Evolutionary conservation across 345 rosid genomes (phyloP).

Genomic region (Streptanthus diversifolius): DNA sequence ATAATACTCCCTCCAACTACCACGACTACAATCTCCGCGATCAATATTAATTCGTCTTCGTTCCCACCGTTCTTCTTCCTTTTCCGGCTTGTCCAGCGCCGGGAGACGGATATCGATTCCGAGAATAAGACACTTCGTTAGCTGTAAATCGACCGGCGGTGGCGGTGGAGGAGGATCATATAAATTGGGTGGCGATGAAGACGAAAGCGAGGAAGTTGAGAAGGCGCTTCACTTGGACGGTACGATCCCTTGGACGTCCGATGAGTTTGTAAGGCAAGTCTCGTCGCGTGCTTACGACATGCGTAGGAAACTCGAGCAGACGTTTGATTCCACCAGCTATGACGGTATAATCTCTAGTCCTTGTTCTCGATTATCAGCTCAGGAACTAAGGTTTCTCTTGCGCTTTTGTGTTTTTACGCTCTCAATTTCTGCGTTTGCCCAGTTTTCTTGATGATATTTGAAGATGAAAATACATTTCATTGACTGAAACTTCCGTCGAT

Average conservation of each 20-base stretch:
- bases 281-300: slow-evolving; percentile 97
- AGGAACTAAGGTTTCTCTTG: neutral
- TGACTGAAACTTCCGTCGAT: neutral
- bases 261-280: slow-evolving; percentile 76
- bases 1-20: slow-evolving; percentile 61
- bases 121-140: slow-evolving; percentile 27
- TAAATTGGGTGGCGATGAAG: slow-evolving; percentile 30
- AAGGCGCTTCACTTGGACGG: slow-evolving; percentile 93
- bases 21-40: slow-evolving; percentile 35
- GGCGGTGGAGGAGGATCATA: slow-evolving; percentile 24
- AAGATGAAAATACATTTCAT: neutral
- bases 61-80: slow-evolving; percentile 24
- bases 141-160: slow-evolving; percentile 39
- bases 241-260: slow-evolving; percentile 73
- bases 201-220: slow-evolving; percentile 61
- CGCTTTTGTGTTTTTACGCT: neutral
- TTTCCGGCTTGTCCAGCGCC: slow-evolving; percentile 25
- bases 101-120: slow-evolving; percentile 28
- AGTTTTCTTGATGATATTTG: neutral
- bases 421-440: neutral
- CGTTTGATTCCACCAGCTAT: slow-evolving; percentile 81
- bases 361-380: neutral
- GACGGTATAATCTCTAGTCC: slow-evolving; percentile 50
- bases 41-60: slow-evolving; percentile 20
- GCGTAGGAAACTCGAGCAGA: slow-evolving; percentile 82